These are phyloP conservation scores for Effrenium voratum DNA, from an alignment of 73 alveolate species.

Conservation along the genomic window DNA sequence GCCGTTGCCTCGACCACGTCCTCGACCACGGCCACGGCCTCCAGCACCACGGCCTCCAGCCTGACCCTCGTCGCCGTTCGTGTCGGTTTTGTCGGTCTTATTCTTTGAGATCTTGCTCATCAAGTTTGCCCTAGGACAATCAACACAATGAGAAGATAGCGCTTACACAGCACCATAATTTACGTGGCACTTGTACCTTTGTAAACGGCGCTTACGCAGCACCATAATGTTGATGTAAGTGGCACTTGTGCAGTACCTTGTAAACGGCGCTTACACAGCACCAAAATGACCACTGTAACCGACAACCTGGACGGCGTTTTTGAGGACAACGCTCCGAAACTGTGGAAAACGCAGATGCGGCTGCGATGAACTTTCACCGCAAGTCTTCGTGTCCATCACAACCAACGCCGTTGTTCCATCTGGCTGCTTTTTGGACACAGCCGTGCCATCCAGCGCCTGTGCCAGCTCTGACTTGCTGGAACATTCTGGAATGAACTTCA, in stretches of 20 bases:
- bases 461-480: neutral
- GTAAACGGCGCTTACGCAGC: too few species aligned
- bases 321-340: neutral
- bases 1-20: neutral
- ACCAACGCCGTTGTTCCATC: conserved; percentile 1
- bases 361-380: neutral
- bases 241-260: neutral
- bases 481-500: neutral
- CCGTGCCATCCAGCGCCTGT: neutral
- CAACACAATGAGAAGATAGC: neutral
- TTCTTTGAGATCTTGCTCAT: conserved; percentile 19
- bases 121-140: neutral
- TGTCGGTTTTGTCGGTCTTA: neutral
- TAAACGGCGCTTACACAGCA: conserved; percentile 9
- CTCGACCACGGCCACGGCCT: conserved; percentile 16
- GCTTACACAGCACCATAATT: neutral
- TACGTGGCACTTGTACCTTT: too few species aligned
- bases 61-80: neutral
- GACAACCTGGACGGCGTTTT: neutral
- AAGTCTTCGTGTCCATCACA: conserved; percentile 16
- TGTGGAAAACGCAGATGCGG: neutral
- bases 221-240: neutral
- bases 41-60: neutral
- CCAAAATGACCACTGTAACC: neutral
- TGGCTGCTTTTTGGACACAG: conserved; percentile 15